Base-by-base conservation (phyloP, 2,329 filamentous ascomycete genomes). In the Microdochium nivale region DNA sequence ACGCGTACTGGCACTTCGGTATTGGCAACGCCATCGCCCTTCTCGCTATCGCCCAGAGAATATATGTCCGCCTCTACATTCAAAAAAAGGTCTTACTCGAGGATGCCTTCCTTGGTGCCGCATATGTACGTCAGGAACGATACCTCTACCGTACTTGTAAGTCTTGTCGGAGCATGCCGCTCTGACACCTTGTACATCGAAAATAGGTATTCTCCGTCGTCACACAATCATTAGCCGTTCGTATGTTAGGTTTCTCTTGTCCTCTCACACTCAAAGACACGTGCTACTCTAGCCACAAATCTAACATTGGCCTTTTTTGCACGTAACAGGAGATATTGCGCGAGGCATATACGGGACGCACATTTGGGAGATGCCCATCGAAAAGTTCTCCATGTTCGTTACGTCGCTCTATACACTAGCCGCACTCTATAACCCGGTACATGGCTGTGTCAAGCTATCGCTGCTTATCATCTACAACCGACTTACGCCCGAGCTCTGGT, bases 381-480 rank as follows among this genome's bases (percentile, higher is more conserved):
- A 40, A 14, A 53, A 55, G 35, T 55, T 51, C 53, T 19, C 50
- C 40, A 7, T 55, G 24, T 47, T 55, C 57, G 21, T 59, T 51
- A 40, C 40, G 40, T 37, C 50, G 10, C 48, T 54, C 16, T 54
- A 54, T 48, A 30, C 48, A n/a, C 52, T 58, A 2, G 53, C 56
- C 40, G 59, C 57, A 16, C 57, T 59, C 14, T 53, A 53, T 32
- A 55, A 54, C 47, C 47, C 47, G 19, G 48, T 53, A 3, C 50
- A 51, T 24, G 50, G 49, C 37, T 49, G 50, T 5, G 25, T 47
- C 25, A 52, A 52, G 32, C 14, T 52, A 23, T 10, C 35, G 9
- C 33, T 52, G 14, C 47, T 44, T 7, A 7, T 37, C 33, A 14
- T 37, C 33, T 37, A 37, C 33, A 37, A 37, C 33, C 33, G 33